phyloP scores from a whole-genome alignment of 148 eudicot species.

The Chenopodium quinoa region DNA sequence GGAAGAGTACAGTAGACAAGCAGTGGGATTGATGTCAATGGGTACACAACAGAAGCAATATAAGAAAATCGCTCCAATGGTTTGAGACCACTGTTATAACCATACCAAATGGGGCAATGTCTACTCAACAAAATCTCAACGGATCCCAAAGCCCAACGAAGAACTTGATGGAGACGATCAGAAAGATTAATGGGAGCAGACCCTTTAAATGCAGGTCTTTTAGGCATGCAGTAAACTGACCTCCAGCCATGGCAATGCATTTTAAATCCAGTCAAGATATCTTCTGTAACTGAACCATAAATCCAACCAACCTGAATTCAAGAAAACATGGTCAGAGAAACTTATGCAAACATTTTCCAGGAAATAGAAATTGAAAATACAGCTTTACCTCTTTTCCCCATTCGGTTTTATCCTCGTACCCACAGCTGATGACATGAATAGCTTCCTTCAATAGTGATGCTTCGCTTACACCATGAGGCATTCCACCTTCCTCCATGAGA shows the following conservation, averaged over 20 bases:
- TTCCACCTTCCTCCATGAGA: conserved; percentile 77
- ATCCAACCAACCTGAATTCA: conserved; percentile 86
- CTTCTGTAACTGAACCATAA: conserved; percentile 96
- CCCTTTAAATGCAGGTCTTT: conserved; percentile 87
- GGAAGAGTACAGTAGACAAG: conserved; percentile 85
- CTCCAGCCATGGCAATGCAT: conserved; percentile 99
- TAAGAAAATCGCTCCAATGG: conserved; percentile 89
- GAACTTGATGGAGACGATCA: conserved; percentile 94
- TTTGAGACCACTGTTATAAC: conserved; percentile 80
- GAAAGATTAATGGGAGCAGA: conserved; percentile 97
- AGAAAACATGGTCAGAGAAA: conserved; percentile 3
- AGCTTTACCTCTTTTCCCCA: conserved; percentile 94
- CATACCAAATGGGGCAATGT: conserved; percentile 97
- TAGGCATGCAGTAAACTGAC: conserved; percentile 92
- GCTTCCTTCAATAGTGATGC: conserved; percentile 92
- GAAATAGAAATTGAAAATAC: background rate
- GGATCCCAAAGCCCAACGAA: conserved; percentile 95
- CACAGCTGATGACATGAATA: conserved; percentile 95
- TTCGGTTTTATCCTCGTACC: conserved; percentile 91
- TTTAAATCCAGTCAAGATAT: conserved; percentile 93
- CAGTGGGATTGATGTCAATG: conserved; percentile 87
- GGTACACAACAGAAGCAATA: conserved; percentile 85
- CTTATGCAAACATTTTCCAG: background rate
- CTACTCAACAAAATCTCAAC: conserved; percentile 84
- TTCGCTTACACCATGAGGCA: conserved; percentile 56